Base-by-base conservation (phyloP, 2,329 filamentous ascomycete species). In the Leptodontidium sp. region DNA sequence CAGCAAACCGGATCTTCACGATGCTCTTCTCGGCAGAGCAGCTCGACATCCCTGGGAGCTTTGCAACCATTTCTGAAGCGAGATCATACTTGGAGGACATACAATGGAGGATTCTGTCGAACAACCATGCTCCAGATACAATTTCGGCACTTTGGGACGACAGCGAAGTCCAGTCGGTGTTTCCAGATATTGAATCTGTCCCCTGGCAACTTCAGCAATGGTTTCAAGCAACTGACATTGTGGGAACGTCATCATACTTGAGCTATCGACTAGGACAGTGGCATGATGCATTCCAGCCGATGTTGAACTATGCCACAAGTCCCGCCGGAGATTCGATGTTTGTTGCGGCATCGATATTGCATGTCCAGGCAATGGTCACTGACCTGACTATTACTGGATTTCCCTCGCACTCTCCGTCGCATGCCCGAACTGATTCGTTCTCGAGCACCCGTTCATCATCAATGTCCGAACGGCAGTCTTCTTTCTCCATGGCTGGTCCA, bases 271-370 rank as follows among this genome's bases (percentile, higher is more conserved):
- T 74, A 17, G 68, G 57, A n/a, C 69, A 72, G 38, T 75, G 73
- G 74, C 68, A 73, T 53, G 69, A 73, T 65, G 71, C 74, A 32
- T 74, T 74, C 35, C 64, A 68, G 50, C 69, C 70, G 8, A 57
- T 74, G 2, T 43, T 73, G 26, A 68, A 71, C n/a, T 65, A 72
- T 59, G 66, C 72, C 32, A 70, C 69, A 66, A 71, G 65, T 35
- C 64, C 69, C 0, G 52, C 64, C 14, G 71, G 71, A 32, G 68
- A 72, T 24, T 49, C 67, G 29, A 55, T 71, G 8, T 73, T 72
- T 53, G 57, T 72, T 11, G 52, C 69, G 26, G 72, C 73, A 26
- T 66, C 67, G 12, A 74, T 64, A 12, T 62, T 74, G 45, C 68
- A 73, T 32, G 68, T 75, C 21, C 73, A 73, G 68, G 71, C 71